Percentiles rank a stretch among this genome's conserved stretches.
Evolutionary conservation across 2,329 filamentous ascomycete genomes (phyloP).

Genomic region (Falciphora oryzae): DNA sequence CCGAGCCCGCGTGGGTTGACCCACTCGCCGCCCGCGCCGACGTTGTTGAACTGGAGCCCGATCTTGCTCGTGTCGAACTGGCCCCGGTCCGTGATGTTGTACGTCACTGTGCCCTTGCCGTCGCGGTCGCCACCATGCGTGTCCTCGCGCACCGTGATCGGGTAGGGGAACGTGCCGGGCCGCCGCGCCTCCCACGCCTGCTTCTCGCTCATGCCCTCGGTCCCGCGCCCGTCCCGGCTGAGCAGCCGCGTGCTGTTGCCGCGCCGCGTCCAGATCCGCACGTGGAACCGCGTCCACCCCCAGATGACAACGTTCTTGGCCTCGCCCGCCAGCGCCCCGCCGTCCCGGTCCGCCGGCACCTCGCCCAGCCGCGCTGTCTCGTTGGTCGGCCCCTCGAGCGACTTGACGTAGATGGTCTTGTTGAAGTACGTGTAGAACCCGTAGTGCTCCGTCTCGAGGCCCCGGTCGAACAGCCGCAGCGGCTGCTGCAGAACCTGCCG

Average conservation of each 20-base stretch:
- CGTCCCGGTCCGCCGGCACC: conserved; percentile 45
- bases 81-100: conserved; percentile 36
- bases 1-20: conserved; percentile 44
- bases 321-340: conserved; percentile 47
- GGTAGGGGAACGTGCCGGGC: conserved; percentile 59
- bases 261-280: conserved; percentile 58
- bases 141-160: conserved; percentile 55
- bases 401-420: conserved; percentile 76
- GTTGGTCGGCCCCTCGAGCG: conserved; percentile 41
- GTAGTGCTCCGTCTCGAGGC: conserved; percentile 76
- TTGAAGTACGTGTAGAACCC: conserved; percentile 92
- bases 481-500: conserved; percentile 63
- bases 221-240: conserved; percentile 21
- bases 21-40: conserved; percentile 41
- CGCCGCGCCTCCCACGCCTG: conserved; percentile 25
- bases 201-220: conserved; percentile 50
- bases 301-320: conserved; percentile 53
- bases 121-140: conserved; percentile 53
- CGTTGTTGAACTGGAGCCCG: conserved; percentile 37
- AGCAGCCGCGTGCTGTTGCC: conserved; percentile 38
- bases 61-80: conserved; percentile 26
- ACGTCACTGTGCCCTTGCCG: conserved; percentile 49
- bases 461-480: conserved; percentile 78
- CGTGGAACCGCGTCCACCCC: conserved; percentile 55
- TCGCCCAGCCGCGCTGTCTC: conserved; percentile 34